Conservation (phyloP, 306 rosid genomes). For the Ceratonia siliqua region DNA sequence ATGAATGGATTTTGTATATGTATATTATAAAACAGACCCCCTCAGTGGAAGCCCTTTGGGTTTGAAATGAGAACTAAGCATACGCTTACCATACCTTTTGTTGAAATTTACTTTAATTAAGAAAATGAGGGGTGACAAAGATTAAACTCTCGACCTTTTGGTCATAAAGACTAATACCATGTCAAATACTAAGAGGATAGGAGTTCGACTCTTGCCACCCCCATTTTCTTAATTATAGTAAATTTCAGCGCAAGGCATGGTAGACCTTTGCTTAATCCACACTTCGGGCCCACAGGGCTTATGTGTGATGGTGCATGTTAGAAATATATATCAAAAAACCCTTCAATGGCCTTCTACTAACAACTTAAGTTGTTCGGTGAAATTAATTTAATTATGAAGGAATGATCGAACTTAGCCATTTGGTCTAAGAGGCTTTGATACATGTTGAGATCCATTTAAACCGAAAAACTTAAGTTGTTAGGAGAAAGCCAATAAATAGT, state of each 20-base stretch:
- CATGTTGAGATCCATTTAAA: neutral
- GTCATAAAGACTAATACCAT: neutral
- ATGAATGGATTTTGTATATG: too few relatives aligned
- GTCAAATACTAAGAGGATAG: neutral
- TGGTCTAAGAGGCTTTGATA: neutral
- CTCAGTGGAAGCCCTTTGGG: neutral
- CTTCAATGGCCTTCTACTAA: neutral
- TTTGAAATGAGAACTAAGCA: too few relatives aligned
- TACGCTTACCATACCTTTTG: neutral
- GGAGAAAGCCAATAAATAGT: neutral
- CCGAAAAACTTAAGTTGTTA: neutral
- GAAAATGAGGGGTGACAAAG: neutral
- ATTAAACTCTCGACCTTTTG: neutral
- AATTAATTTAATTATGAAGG: neutral
- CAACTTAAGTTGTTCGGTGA: neutral
- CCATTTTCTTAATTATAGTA: too few relatives aligned
- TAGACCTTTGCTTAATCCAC: neutral
- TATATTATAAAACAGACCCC: neutral
- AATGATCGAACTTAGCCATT: neutral
- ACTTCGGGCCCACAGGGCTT: neutral
- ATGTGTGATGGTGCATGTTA: neutral
- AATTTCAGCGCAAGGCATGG: neutral
- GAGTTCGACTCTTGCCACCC: too few relatives aligned
- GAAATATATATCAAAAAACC: neutral
- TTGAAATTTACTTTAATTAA: neutral